These are phyloP conservation scores for Dipteronia sinensis DNA, from an alignment of 345 rosid species.

Conservation along the genomic window DNA sequence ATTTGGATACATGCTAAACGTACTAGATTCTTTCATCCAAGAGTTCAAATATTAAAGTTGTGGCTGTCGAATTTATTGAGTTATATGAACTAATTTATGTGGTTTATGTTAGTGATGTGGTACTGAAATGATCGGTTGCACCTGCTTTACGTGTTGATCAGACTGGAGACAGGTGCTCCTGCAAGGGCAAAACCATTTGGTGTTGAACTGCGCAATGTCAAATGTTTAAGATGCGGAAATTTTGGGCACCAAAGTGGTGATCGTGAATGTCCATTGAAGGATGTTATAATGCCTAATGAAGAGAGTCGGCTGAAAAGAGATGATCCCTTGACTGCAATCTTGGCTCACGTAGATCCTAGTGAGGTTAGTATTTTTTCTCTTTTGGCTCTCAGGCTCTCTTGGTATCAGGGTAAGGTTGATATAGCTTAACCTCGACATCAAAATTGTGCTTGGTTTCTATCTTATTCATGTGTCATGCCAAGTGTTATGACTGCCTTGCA, in stretches of 20 bases:
- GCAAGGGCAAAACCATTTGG: conserved; percentile 91
- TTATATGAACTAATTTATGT: not conserved
- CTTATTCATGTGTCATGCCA: not conserved
- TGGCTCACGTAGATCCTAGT: conserved; percentile 72
- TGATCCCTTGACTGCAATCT: conserved; percentile 88
- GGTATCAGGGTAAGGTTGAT: not conserved
- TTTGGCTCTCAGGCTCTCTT: conserved; percentile 11
- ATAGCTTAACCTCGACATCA: not conserved
- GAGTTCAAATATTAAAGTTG: not conserved
- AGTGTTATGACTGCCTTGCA: not conserved
- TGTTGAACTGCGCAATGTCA: conserved; percentile 86
- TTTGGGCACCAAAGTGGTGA: conserved; percentile 98
- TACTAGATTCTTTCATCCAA: not conserved
- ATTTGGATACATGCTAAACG: not conserved
- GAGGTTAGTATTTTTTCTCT: conserved; percentile 57
- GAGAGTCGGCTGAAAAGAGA: conserved; percentile 90
- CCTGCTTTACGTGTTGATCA: conserved; percentile 30
- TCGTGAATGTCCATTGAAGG: conserved; percentile 95
- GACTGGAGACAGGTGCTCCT: conserved; percentile 86
- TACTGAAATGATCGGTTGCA: not conserved
- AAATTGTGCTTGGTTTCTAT: not conserved
- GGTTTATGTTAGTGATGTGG: not conserved
- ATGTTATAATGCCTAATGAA: conserved; percentile 95
- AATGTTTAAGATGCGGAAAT: conserved; percentile 89
- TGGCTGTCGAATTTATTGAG: not conserved